Conservation (phyloP, 2,329 filamentous ascomycete genomes). For the Fonsecaea nubica region DNA sequence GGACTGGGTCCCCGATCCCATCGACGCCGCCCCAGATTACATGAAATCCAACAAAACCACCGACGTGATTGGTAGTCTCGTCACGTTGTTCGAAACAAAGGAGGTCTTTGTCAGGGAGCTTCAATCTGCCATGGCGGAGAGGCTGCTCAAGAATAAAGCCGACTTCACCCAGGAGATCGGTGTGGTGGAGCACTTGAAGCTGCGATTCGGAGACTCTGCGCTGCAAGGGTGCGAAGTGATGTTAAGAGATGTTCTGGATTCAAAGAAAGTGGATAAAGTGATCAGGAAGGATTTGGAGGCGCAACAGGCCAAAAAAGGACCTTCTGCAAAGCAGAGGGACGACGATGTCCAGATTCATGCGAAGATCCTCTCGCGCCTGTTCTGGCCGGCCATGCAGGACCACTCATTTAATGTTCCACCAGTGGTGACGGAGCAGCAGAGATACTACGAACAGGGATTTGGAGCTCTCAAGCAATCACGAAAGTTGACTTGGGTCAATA, state of each 20-base stretch:
- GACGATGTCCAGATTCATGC: conserved; percentile 65
- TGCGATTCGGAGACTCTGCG: conserved; percentile 82
- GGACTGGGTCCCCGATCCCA: conserved; percentile 89
- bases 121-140: conserved; percentile 84
- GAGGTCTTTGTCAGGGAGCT: conserved; percentile 95
- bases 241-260: conserved; percentile 91
- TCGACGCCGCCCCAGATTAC: conserved; percentile 92
- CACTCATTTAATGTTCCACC: conserved; percentile 55
- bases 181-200: conserved; percentile 84
- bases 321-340: conserved; percentile 16
- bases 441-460: conserved; percentile 76
- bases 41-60: conserved; percentile 79
- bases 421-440: conserved; percentile 63
- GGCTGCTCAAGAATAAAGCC: conserved; percentile 70
- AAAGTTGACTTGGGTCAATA: conserved; percentile 86
- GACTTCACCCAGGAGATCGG: conserved; percentile 80
- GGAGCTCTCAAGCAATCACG: conserved; percentile 80
- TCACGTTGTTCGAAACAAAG: conserved; percentile 84
- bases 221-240: conserved; percentile 96
- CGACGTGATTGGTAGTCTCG: conserved; percentile 89
- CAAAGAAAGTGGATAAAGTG: conserved; percentile 71
- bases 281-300: conserved; percentile 63
- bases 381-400: conserved; percentile 83
- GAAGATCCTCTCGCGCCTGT: conserved; percentile 88
- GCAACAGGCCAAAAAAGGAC: conserved; percentile 39